These are phyloP conservation scores for Saccharomyces paradoxus DNA, from an alignment of 805 yeast species.

Conservation along the genomic window DNA sequence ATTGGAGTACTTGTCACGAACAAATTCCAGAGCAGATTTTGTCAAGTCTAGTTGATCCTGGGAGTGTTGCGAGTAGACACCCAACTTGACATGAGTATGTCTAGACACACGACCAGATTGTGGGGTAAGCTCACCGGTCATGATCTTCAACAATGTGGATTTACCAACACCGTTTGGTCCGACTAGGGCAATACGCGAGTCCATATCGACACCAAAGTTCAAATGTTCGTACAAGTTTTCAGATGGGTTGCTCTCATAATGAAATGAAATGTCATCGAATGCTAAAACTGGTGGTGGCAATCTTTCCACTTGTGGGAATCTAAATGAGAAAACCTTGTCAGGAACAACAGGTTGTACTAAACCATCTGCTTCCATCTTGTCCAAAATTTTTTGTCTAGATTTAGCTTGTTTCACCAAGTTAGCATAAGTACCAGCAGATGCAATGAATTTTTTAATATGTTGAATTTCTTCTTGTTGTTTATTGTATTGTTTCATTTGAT, in stretches of 20 bases:
- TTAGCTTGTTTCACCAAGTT: conserved; percentile 97
- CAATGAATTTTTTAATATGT: conserved; percentile 97
- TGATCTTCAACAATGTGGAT: conserved; percentile 87
- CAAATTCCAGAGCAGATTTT: conserved; percentile 91
- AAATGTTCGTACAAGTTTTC: conserved; percentile 83
- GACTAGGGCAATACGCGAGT: conserved; percentile 92
- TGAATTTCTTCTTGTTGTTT: conserved; percentile 98
- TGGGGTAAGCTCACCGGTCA: conserved; percentile 89
- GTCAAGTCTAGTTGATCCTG: conserved; percentile 96
- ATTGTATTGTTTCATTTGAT: conserved; percentile 93
- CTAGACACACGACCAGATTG: conserved; percentile 93
- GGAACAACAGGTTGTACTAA: conserved; percentile 84
- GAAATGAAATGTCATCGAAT: conserved; percentile 87
- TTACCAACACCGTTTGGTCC: conserved; percentile 99
- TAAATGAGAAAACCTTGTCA: conserved; percentile 89
- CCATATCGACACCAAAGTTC: conserved; percentile 99
- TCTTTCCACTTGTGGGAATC: conserved; percentile 91
- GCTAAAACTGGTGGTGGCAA: conserved; percentile 98
- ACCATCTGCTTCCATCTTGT: conserved; percentile 99
- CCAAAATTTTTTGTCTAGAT: conserved; percentile 97
- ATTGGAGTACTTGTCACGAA: conserved; percentile 82
- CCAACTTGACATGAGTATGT: conserved; percentile 95
- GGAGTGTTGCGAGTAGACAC: conserved; percentile 98
- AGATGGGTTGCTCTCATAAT: conserved; percentile 77
- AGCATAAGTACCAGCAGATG: conserved; percentile 99